Conservation (phyloP, 768 basidiomycete species). For the Phylloporus arenicola region DNA sequence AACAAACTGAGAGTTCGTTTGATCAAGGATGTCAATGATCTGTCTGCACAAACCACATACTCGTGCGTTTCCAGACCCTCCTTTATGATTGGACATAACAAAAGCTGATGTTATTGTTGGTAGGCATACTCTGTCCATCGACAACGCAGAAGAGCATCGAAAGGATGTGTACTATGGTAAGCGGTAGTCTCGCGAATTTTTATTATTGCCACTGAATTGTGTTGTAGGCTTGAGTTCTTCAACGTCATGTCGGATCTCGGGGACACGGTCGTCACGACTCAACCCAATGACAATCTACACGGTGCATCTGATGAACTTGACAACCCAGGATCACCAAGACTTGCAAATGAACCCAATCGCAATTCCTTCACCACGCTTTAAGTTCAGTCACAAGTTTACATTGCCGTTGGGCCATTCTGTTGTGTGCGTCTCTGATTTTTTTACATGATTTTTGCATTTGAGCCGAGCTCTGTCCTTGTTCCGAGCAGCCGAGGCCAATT, state of each 20-base stretch:
- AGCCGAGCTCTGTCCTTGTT: not conserved
- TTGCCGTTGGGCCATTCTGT: slow-evolving; percentile 18
- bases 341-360: slow-evolving; percentile 21
- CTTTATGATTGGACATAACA: not conserved
- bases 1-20: slow-evolving; percentile 9
- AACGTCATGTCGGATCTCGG: slow-evolving; percentile 1
- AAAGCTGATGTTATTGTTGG: not conserved
- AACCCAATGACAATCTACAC: slow-evolving; percentile 18
- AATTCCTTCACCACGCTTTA: slow-evolving; percentile 22
- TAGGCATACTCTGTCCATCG: slow-evolving; percentile 13
- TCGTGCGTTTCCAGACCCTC: slow-evolving; percentile 6
- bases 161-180: not conserved
- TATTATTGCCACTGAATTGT: not conserved
- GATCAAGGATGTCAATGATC: slow-evolving; percentile 16
- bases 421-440: slow-evolving; percentile 5
- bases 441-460: not conserved
- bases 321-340: slow-evolving; percentile 23
- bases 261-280: slow-evolving; percentile 8
- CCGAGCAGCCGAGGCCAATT: slow-evolving; percentile 36
- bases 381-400: slow-evolving; percentile 10
- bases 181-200: not conserved
- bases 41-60: slow-evolving; percentile 1
- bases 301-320: slow-evolving; percentile 25
- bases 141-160: not conserved
- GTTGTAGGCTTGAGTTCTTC: not conserved